phyloP scores from a whole-genome alignment of 2,329 filamentous ascomycete genomes.

The Scedosporium minutisporum region DNA sequence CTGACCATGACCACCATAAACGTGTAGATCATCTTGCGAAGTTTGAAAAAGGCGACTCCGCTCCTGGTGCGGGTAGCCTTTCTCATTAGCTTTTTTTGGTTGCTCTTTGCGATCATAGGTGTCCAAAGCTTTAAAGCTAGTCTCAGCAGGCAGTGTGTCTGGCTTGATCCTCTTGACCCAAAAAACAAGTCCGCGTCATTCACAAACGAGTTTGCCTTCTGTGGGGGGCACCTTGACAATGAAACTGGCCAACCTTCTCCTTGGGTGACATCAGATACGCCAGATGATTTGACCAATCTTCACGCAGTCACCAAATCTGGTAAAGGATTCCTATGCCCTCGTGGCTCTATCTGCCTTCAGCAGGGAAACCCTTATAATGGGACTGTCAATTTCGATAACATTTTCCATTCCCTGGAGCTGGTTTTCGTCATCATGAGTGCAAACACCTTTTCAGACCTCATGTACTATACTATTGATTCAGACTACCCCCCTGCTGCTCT shows the following conservation, averaged over 20 bases:
- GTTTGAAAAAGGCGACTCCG: constrained; percentile 90
- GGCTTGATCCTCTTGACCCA: constrained; percentile 56
- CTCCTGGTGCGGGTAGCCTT: constrained; percentile 88
- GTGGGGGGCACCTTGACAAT: constrained; percentile 69
- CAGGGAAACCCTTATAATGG: constrained; percentile 68
- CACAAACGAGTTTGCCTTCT: constrained; percentile 63
- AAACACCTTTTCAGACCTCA: constrained; percentile 90
- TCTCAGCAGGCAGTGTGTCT: constrained; percentile 66
- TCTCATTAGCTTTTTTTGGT: constrained; percentile 93
- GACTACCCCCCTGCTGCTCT: constrained; percentile 82
- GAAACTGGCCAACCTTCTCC: constrained; percentile 47
- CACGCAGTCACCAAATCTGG: constrained; percentile 38
- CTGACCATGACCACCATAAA: neutral
- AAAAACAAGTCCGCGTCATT: constrained; percentile 46
- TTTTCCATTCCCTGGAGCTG: constrained; percentile 80
- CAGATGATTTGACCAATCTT: constrained; percentile 35
- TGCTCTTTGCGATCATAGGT: constrained; percentile 91
- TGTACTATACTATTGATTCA: constrained; percentile 87
- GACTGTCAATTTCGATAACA: constrained; percentile 93
- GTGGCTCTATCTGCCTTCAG: constrained; percentile 74
- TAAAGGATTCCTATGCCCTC: constrained; percentile 85
- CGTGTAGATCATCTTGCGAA: constrained; percentile 74
- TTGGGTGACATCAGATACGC: constrained; percentile 49
- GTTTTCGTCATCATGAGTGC: constrained; percentile 98
- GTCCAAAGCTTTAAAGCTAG: constrained; percentile 93